Evolutionary conservation across 2,329 filamentous ascomycete species (phyloP).

Genomic region (Fusarium subglutinans): DNA sequence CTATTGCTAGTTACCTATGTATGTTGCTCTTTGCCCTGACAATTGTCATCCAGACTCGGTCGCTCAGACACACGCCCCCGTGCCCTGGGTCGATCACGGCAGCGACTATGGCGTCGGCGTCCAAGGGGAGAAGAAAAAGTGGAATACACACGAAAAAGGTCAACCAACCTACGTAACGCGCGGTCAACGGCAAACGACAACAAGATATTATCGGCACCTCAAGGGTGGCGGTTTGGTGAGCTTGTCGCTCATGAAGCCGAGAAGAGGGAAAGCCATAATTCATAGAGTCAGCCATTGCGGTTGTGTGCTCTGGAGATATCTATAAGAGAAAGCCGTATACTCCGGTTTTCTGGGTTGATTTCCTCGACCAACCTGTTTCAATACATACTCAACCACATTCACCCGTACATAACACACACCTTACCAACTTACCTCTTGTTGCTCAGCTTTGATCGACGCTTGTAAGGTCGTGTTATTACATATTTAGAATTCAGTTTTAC

Average conservation of each 20-base stretch:
- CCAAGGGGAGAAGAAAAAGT: constrained; percentile 14
- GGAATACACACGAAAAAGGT: constrained; percentile 10
- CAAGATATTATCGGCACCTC: constrained; percentile 26
- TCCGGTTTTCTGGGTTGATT: constrained; percentile 37
- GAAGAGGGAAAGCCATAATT: constrained; percentile 29
- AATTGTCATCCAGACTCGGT: constrained; percentile 17
- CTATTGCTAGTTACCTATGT: constrained; percentile 1
- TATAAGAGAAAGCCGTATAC: constrained; percentile 43
- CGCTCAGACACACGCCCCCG: constrained; percentile 15
- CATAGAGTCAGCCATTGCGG: constrained; percentile 21
- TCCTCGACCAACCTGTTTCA: constrained; percentile 10
- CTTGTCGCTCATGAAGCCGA: constrained; percentile 32
- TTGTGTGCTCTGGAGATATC: neutral
- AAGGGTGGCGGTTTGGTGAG: constrained; percentile 28
- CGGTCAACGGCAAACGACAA: constrained; percentile 26
- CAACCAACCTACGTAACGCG: constrained; percentile 17
- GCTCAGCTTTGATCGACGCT: constrained; percentile 11
- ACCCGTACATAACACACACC: neutral
- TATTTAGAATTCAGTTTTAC: constrained; percentile 2
- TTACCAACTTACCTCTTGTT: neutral
- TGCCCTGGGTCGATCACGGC: constrained; percentile 23
- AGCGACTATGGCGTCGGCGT: constrained; percentile 18
- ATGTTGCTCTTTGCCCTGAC: neutral
- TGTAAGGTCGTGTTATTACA: constrained; percentile 4
- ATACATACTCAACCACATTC: neutral